Evolutionary conservation across 176 grass and related monocot genomes (phyloP).

Genomic region (Poa annua): DNA sequence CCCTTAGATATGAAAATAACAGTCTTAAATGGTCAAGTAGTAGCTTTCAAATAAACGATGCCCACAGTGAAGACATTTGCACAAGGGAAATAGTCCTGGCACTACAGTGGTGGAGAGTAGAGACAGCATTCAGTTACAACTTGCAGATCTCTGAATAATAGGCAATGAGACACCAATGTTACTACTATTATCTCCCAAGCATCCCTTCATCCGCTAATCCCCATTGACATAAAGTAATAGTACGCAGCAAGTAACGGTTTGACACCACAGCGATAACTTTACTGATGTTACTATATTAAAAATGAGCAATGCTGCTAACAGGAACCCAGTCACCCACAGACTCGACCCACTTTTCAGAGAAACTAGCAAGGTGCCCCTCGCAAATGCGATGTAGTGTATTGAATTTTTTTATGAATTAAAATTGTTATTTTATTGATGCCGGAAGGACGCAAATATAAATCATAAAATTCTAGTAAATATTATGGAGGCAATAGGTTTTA

Average conservation of each 20-base stretch:
- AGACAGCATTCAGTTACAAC: not conserved
- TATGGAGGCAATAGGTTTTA: no score
- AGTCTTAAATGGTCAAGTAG: not conserved
- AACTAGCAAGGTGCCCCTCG: no score
- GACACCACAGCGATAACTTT: not conserved
- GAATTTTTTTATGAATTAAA: no score
- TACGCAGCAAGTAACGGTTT: not conserved
- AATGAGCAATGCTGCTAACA: not conserved
- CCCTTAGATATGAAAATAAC: not conserved
- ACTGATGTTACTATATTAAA: not conserved
- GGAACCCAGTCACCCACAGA: constrained; percentile 21
- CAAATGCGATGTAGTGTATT: no score
- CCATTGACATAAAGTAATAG: not conserved
- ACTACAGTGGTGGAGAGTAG: not conserved
- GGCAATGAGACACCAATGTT: not conserved
- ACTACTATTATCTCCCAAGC: not conserved
- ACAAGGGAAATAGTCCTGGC: not conserved
- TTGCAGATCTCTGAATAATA: not conserved
- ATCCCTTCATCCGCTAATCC: not conserved
- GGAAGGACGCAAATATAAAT: no score
- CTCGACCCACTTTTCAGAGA: not conserved
- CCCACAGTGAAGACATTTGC: not conserved
- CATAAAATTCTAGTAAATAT: no score
- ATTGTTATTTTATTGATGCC: no score
- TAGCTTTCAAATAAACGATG: not conserved